A percentile compares a stretch with the other conserved stretches of the same genome.
Evolutionary conservation across 306 rosid genomes (phyloP).

Genomic region (Cucumis sativus): DNA sequence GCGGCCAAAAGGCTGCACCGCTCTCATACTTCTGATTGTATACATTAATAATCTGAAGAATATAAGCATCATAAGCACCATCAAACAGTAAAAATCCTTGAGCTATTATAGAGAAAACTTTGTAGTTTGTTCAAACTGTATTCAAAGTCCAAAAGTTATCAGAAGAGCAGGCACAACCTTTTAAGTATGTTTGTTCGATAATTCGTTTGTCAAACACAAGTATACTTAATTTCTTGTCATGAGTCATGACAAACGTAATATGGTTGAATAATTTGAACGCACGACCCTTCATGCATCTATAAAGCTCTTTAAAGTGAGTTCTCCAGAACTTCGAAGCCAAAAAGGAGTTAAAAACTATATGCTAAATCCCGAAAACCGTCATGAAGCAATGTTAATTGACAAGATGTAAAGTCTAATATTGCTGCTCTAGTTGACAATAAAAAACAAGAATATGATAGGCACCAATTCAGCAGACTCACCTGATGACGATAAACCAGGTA

Average conservation of each 20-base stretch:
- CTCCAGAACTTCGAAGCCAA: not conserved
- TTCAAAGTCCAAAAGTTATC: not conserved
- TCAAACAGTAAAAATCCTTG: not conserved
- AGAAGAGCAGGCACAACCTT: not conserved
- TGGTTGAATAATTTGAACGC: not conserved
- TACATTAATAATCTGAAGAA: constrained; percentile 67
- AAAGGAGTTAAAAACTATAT: not conserved
- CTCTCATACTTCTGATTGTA: constrained; percentile 79
- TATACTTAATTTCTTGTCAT: not conserved
- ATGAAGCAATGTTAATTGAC: not conserved
- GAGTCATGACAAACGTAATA: not conserved
- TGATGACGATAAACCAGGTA: constrained; percentile 80
- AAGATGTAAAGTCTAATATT: not conserved
- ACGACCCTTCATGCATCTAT: not conserved
- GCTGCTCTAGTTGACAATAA: not conserved
- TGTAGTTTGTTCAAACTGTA: not conserved
- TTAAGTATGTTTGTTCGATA: not conserved
- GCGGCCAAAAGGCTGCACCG: constrained; percentile 88
- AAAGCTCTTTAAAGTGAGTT: not conserved
- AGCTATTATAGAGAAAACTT: not conserved
- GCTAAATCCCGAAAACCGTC: not conserved
- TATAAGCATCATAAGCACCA: constrained; percentile 7
- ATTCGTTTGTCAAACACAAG: not conserved
- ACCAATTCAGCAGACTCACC: constrained; percentile 23
- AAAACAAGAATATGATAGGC: not conserved